Conservation (phyloP, 2,329 filamentous ascomycete species). For the Botrytis squamosa region DNA sequence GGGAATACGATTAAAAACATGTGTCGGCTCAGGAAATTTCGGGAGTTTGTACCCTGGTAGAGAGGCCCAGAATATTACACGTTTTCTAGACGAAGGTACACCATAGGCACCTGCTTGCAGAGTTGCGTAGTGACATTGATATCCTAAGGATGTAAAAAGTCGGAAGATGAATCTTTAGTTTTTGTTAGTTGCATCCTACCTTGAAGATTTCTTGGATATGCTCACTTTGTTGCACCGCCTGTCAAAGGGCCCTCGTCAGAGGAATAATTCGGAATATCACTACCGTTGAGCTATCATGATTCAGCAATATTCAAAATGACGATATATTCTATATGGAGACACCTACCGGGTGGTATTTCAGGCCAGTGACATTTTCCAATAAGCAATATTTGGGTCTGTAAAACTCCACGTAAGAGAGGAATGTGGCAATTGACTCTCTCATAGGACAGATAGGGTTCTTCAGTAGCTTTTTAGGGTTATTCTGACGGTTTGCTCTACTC, state of each 20-base stretch:
- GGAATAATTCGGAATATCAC: neutral
- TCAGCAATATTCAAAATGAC: neutral
- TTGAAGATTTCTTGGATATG: neutral
- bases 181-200: slow-evolving; percentile 10
- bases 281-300: neutral
- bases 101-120: slow-evolving; percentile 26
- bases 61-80: slow-evolving; percentile 29
- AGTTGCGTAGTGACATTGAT: slow-evolving; percentile 27
- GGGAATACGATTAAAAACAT: neutral
- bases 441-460: slow-evolving; percentile 24
- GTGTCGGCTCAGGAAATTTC: slow-evolving; percentile 26
- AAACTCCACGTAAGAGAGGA: slow-evolving; percentile 30
- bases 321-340: neutral
- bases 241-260: neutral
- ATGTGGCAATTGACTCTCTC: slow-evolving; percentile 29
- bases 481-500: slow-evolving; percentile 22
- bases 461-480: neutral
- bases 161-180: slow-evolving; percentile 28
- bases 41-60: slow-evolving; percentile 24
- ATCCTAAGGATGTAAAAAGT: slow-evolving; percentile 27
- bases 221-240: slow-evolving; percentile 20
- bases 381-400: slow-evolving; percentile 33
- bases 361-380: slow-evolving; percentile 31
- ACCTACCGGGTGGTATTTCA: slow-evolving; percentile 23
- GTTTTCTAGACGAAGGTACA: slow-evolving; percentile 24